phyloP scores from a whole-genome alignment of 257 asterid species.

The Gentiana macrophylla region DNA sequence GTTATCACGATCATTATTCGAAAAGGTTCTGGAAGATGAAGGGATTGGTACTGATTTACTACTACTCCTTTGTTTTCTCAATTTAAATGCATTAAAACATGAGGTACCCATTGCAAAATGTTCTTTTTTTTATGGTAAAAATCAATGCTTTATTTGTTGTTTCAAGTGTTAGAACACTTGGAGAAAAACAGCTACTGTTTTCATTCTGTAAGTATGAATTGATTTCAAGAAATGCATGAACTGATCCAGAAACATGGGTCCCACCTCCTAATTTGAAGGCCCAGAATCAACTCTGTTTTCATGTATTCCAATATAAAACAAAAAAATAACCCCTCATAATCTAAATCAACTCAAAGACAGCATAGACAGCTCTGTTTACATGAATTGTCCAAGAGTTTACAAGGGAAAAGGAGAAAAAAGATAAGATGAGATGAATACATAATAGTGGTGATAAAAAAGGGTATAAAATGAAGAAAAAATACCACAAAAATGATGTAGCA shows the following conservation, averaged over 20 bases:
- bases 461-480: slow-evolving; percentile 1
- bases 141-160: background rate
- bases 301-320: slow-evolving; percentile 18
- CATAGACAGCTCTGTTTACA: slow-evolving; percentile 2
- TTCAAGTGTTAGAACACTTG: slow-evolving; percentile 21
- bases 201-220: slow-evolving; percentile 70
- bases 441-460: slow-evolving; percentile 2
- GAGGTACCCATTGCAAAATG: slow-evolving; percentile 37
- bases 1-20: slow-evolving; percentile 28
- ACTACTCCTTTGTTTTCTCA: slow-evolving; percentile 33
- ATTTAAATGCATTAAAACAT: slow-evolving; percentile 68
- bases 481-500: slow-evolving; percentile 10
- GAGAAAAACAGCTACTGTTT: slow-evolving; percentile 12
- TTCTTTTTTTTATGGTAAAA: slow-evolving; percentile 1
- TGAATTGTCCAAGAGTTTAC: background rate
- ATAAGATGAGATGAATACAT: slow-evolving; percentile 9
- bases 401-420: background rate
- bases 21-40: slow-evolving; percentile 38
- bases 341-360: background rate
- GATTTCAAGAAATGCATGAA: slow-evolving; percentile 84
- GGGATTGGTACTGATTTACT: slow-evolving; percentile 26
- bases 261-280: background rate
- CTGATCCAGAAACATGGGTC: slow-evolving; percentile 61
- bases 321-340: slow-evolving; percentile 4
- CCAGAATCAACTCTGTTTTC: slow-evolving; percentile 21